A percentile compares a stretch with the other conserved stretches of the same genome.
phyloP scores from a whole-genome alignment of 257 asterid genomes.

The Nicotiana sylvestris region DNA sequence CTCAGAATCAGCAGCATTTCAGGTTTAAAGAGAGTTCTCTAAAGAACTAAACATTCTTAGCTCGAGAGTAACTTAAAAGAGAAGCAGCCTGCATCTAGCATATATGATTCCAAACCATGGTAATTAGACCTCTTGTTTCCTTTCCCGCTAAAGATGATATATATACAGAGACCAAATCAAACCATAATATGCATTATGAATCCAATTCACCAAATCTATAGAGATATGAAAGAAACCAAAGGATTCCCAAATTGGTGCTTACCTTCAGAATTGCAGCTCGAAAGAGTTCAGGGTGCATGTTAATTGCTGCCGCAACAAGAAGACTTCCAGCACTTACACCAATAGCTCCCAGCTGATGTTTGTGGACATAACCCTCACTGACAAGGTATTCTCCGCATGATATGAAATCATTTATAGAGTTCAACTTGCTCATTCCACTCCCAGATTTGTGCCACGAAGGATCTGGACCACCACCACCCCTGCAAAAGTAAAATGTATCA shows the following conservation, averaged over 20 bases:
- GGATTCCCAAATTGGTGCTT: neutral
- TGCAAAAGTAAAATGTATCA: constrained; percentile 18
- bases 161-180: neutral
- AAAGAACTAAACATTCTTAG: neutral
- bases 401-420: constrained; percentile 65
- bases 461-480: constrained; percentile 83
- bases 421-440: constrained; percentile 63
- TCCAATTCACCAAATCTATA: neutral
- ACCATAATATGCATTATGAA: neutral
- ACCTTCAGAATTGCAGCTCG: constrained; percentile 85
- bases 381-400: constrained; percentile 65
- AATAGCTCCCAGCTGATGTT: constrained; percentile 51
- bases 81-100: neutral
- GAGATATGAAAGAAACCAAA: neutral
- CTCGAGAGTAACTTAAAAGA: neutral
- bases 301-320: constrained; percentile 78
- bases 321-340: constrained; percentile 87
- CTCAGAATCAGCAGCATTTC: neutral
- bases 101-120: neutral
- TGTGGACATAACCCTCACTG: constrained; percentile 48
- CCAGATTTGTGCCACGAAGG: constrained; percentile 76
- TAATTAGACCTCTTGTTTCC: neutral
- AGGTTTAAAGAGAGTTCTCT: neutral
- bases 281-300: constrained; percentile 68
- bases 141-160: neutral